Evolutionary conservation across 495 filamentous ascomycete species (phyloP).

Genomic region (Lepraria neglecta): DNA sequence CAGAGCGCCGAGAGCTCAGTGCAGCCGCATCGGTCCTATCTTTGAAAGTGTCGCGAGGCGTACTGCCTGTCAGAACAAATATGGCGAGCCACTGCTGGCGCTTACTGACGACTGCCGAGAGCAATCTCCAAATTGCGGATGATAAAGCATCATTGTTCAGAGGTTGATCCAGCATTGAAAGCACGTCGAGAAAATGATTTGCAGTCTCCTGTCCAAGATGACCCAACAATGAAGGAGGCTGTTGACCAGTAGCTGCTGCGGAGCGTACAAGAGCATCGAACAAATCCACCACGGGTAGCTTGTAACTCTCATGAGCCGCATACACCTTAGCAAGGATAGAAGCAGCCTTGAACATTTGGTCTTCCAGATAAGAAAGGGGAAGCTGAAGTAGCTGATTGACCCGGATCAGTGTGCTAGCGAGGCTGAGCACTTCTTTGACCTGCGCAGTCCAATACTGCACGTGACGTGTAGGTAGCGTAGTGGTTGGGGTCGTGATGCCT

Average conservation of each 20-base stretch:
- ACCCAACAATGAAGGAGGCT: slow-evolving; percentile 85
- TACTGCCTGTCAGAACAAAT: slow-evolving; percentile 81
- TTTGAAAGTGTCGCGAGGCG: slow-evolving; percentile 65
- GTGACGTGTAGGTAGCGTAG: slow-evolving; percentile 55
- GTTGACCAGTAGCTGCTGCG: slow-evolving; percentile 53
- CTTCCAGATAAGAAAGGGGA: slow-evolving; percentile 59
- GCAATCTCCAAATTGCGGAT: slow-evolving; percentile 70
- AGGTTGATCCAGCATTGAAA: slow-evolving; percentile 73
- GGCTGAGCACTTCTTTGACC: slow-evolving; percentile 54
- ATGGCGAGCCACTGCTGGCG: slow-evolving; percentile 94
- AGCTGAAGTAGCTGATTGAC: slow-evolving; percentile 58
- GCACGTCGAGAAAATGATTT: slow-evolving; percentile 71
- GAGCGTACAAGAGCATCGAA: slow-evolving; percentile 68
- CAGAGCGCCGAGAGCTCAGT: slow-evolving; percentile 39
- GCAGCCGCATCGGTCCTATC: slow-evolving; percentile 40
- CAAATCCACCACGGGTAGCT: slow-evolving; percentile 56
- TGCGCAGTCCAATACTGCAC: slow-evolving; percentile 54
- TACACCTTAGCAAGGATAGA: slow-evolving; percentile 72
- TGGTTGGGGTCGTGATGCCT: slow-evolving; percentile 58
- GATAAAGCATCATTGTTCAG: slow-evolving; percentile 54
- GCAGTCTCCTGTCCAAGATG: slow-evolving; percentile 76
- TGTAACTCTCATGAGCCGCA: slow-evolving; percentile 62
- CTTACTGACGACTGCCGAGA: slow-evolving; percentile 80
- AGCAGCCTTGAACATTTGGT: slow-evolving; percentile 69
- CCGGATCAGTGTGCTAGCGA: slow-evolving; percentile 62